Evolutionary conservation across 805 yeast species (phyloP).

Genomic region (Yarrowia porcina): DNA sequence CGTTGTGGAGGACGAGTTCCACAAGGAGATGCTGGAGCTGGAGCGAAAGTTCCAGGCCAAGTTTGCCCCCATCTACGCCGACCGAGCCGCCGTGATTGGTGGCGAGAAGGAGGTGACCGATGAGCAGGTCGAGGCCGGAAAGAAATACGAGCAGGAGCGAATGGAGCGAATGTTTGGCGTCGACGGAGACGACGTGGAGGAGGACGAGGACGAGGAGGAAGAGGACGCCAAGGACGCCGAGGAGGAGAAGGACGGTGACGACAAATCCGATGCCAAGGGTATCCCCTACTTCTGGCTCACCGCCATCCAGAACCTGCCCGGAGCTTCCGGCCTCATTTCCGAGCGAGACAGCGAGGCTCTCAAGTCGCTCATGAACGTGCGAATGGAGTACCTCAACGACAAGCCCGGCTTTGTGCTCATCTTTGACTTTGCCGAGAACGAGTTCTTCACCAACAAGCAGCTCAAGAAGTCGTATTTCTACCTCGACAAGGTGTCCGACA

Average conservation of each 20-base stretch:
- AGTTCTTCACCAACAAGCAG: slow-evolving; percentile 67
- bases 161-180: slow-evolving; percentile 45
- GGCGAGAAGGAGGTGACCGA: slow-evolving; percentile 76
- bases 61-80: slow-evolving; percentile 72
- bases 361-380: slow-evolving; percentile 61
- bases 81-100: slow-evolving; percentile 65
- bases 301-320: slow-evolving; percentile 80
- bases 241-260: slow-evolving; percentile 40
- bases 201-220: slow-evolving; percentile 40
- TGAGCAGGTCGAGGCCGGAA: slow-evolving; percentile 77
- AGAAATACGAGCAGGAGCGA: slow-evolving; percentile 49
- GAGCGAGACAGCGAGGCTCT: slow-evolving; percentile 88
- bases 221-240: slow-evolving; percentile 46
- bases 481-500: slow-evolving; percentile 88
- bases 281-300: slow-evolving; percentile 97
- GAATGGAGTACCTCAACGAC: slow-evolving; percentile 66
- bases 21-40: slow-evolving; percentile 77
- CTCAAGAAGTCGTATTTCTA: slow-evolving; percentile 87
- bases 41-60: slow-evolving; percentile 73
- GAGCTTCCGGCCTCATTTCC: slow-evolving; percentile 77
- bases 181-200: slow-evolving; percentile 44
- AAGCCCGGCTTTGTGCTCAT: slow-evolving; percentile 83
- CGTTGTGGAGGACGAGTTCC: slow-evolving; percentile 85
- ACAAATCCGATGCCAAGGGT: slow-evolving; percentile 50
- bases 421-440: slow-evolving; percentile 75